Percentiles rank a stretch among this genome's conserved stretches.
Conservation (phyloP, 805 yeast genomes). For the Cyberlindnera sargentensis region DNA sequence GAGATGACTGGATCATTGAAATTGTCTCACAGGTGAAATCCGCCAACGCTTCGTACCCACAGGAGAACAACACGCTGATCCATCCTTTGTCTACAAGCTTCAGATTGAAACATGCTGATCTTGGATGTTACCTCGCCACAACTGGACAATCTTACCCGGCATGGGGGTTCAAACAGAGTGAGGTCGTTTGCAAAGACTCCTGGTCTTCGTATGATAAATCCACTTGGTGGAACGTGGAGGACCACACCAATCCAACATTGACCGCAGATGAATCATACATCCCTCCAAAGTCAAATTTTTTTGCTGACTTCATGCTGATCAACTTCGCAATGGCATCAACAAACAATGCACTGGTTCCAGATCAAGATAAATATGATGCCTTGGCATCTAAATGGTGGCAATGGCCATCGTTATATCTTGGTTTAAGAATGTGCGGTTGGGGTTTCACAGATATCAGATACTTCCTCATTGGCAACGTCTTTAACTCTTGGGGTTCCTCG, state of each 20-base stretch:
- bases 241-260: constrained; percentile 51
- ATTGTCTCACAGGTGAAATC: constrained; percentile 42
- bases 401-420: constrained; percentile 78
- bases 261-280: constrained; percentile 58
- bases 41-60: constrained; percentile 23
- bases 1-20: constrained; percentile 76
- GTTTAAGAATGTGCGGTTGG: constrained; percentile 76
- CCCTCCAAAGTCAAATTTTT: constrained; percentile 68
- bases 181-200: constrained; percentile 64
- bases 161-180: constrained; percentile 99
- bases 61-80: constrained; percentile 44
- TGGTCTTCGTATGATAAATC: constrained; percentile 63
- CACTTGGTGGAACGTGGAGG: constrained; percentile 85
- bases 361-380: constrained; percentile 63
- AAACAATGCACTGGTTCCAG: constrained; percentile 75
- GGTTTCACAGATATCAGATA: constrained; percentile 49
- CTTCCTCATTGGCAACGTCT: constrained; percentile 69
- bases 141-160: constrained; percentile 78
- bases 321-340: constrained; percentile 87
- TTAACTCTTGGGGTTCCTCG: constrained; percentile 71
- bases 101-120: constrained; percentile 57
- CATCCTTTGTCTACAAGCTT: constrained; percentile 87
- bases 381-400: constrained; percentile 76
- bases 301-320: constrained; percentile 67
- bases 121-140: constrained; percentile 82